phyloP scores from a whole-genome alignment of 805 yeast genomes.

The Hanseniaspora valbyensis region DNA sequence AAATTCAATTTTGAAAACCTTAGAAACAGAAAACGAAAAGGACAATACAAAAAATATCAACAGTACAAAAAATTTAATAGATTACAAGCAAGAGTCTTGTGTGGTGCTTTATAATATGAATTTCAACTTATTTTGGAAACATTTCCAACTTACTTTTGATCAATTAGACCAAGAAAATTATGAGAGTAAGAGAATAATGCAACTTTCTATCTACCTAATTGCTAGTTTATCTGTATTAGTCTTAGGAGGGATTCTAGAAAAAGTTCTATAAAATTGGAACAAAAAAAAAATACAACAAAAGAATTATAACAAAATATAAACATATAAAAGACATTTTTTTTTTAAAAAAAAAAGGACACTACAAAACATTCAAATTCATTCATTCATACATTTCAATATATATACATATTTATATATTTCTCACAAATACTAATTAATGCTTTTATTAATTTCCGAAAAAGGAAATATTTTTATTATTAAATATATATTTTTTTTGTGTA shows the following conservation, averaged over 20 bases:
- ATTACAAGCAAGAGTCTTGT: slow-evolving; percentile 17
- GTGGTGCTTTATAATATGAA: slow-evolving; percentile 33
- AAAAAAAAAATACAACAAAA: too few relatives aligned
- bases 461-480: too few relatives aligned
- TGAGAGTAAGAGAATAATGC: slow-evolving; percentile 26
- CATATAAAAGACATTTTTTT: not conserved
- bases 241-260: not conserved
- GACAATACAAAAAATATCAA: too few relatives aligned
- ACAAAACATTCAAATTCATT: too few relatives aligned
- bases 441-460: too few relatives aligned
- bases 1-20: slow-evolving; percentile 24
- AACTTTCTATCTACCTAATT: not conserved
- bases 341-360: not conserved
- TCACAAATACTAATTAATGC: too few relatives aligned
- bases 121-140: slow-evolving; percentile 38
- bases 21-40: slow-evolving; percentile 16
- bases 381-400: too few relatives aligned
- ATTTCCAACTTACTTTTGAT: slow-evolving; percentile 32
- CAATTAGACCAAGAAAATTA: not conserved
- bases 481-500: too few relatives aligned
- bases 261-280: not conserved
- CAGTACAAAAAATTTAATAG: slow-evolving; percentile 22
- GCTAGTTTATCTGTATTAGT: not conserved
- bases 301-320: too few relatives aligned
- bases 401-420: too few relatives aligned